phyloP scores from a whole-genome alignment of 495 filamentous ascomycete species.

The Penicillium robsamsonii region DNA sequence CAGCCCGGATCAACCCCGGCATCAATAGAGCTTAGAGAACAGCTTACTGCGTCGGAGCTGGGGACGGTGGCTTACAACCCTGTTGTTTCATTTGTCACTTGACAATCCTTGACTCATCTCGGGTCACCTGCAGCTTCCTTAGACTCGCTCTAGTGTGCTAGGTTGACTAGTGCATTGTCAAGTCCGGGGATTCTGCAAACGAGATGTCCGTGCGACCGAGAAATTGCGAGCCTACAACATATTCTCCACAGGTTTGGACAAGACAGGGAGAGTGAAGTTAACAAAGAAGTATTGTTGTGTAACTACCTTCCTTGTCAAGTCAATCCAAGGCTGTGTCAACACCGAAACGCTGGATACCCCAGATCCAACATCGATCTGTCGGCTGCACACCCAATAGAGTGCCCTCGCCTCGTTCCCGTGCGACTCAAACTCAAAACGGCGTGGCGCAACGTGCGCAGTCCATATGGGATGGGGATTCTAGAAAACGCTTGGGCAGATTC shows the following conservation, averaged over 20 bases:
- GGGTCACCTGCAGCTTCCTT: slow-evolving; percentile 32
- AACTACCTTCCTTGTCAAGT: background rate
- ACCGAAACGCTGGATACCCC: slow-evolving; percentile 21
- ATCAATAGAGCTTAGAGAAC: background rate
- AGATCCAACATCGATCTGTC: slow-evolving; percentile 15
- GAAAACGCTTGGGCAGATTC: slow-evolving; percentile 19
- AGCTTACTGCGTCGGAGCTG: slow-evolving; percentile 6
- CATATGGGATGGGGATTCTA: slow-evolving; percentile 20
- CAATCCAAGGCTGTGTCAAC: background rate
- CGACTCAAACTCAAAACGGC: slow-evolving; percentile 27
- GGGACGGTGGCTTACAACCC: slow-evolving; percentile 14
- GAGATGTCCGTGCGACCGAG: slow-evolving; percentile 30
- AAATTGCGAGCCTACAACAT: background rate
- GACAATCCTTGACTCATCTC: slow-evolving; percentile 24
- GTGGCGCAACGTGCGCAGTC: slow-evolving; percentile 27
- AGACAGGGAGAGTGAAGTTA: background rate
- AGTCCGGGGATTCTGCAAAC: slow-evolving; percentile 33
- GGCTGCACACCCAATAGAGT: slow-evolving; percentile 17
- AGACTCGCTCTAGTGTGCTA: slow-evolving; percentile 27
- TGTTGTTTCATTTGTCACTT: slow-evolving; percentile 28
- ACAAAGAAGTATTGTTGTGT: background rate
- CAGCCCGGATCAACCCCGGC: background rate
- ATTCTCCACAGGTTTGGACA: background rate
- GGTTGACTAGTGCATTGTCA: slow-evolving; percentile 19
- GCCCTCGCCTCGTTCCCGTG: slow-evolving; percentile 17